Evolutionary conservation across 495 filamentous ascomycete species (phyloP).

Genomic region (Aspergillus haitiensis): DNA sequence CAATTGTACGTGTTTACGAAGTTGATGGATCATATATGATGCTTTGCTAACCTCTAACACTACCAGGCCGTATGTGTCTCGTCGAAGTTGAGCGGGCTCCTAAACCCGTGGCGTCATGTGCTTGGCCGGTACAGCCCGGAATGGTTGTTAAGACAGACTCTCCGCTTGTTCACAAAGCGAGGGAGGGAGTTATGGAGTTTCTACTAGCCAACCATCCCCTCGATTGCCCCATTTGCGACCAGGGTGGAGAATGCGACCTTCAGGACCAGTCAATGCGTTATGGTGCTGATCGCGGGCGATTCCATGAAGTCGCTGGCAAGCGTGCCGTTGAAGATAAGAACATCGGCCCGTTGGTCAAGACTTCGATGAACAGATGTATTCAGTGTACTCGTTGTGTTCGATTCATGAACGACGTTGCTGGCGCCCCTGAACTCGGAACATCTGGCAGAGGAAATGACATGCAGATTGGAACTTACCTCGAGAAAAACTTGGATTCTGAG

Average conservation of each 20-base stretch:
- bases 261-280: constrained; percentile 99
- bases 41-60: constrained; percentile 14
- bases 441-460: constrained; percentile 94
- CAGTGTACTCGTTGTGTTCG: constrained; percentile 97
- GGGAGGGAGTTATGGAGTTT: constrained; percentile 99
- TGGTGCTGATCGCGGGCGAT: constrained; percentile 91
- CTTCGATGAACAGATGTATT: constrained; percentile 99
- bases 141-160: constrained; percentile 99
- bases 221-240: constrained; percentile 97
- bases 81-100: constrained; percentile 95
- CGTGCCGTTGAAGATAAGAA: constrained; percentile 99
- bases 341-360: constrained; percentile 97
- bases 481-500: constrained; percentile 86
- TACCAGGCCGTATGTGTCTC: constrained; percentile 83
- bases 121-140: constrained; percentile 96
- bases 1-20: constrained; percentile 63
- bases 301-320: constrained; percentile 93
- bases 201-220: constrained; percentile 95
- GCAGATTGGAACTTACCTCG: constrained; percentile 97
- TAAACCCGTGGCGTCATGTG: constrained; percentile 96
- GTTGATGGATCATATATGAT: neutral
- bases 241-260: constrained; percentile 97
- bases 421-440: constrained; percentile 91
- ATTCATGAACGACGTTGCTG: constrained; percentile 96
- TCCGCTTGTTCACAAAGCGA: constrained; percentile 90